Evolutionary conservation across 148 eudicot species (phyloP).

Genomic region (Amaranthus cruentus): DNA sequence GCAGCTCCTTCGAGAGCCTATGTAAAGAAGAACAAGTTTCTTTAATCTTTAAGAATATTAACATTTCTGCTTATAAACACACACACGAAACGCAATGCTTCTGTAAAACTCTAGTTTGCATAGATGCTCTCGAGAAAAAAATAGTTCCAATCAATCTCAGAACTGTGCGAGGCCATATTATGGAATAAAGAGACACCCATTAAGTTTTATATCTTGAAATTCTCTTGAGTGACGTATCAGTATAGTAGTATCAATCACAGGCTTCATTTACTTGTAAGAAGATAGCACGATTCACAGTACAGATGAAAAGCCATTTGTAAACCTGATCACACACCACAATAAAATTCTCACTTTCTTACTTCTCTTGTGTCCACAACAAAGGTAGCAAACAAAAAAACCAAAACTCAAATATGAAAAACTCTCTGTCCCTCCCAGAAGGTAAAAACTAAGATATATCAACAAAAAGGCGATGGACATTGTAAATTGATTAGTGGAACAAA

Average conservation of each 20-base stretch:
- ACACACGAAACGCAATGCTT: background rate
- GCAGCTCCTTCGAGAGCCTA: background rate
- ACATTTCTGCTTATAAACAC: background rate
- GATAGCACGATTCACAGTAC: constrained; percentile 7
- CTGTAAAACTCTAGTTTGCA: background rate
- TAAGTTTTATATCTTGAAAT: constrained; percentile 1
- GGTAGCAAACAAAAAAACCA: too few relatives aligned
- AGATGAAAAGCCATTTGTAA: background rate
- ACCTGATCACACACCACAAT: background rate
- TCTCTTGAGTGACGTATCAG: background rate
- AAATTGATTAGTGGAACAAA: constrained; percentile 25
- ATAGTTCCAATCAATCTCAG: too few relatives aligned
- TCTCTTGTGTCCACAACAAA: background rate
- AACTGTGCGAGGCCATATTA: constrained; percentile 1
- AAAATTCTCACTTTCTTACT: background rate
- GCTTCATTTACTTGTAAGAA: constrained; percentile 7
- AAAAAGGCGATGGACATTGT: constrained; percentile 21
- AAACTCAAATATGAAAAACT: too few relatives aligned
- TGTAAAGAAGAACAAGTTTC: background rate
- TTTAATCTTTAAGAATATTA: background rate
- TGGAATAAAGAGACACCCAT: background rate
- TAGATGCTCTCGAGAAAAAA: background rate
- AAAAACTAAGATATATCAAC: background rate
- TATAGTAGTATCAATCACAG: background rate
- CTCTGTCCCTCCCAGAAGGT: too few relatives aligned